Base-by-base conservation (phyloP, 371 early-diverging fungal species). In the Mortierella sp. region DNA sequence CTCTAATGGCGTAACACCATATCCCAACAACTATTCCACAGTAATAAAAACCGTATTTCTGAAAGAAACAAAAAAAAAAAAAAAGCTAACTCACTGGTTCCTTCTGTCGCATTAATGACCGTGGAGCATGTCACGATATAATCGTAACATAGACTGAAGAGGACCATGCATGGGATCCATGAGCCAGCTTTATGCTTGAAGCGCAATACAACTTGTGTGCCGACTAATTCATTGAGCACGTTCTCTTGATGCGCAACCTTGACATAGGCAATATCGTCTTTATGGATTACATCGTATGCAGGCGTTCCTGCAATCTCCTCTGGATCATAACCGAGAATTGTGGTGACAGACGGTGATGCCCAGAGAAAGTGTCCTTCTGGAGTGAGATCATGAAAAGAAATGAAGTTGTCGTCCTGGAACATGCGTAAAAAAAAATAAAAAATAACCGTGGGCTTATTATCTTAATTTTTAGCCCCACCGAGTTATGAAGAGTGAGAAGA, bases 361-460 rank as follows among this genome's bases (percentile, higher is more conserved):
- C 83, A 89, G 3, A 83, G 64, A 48, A 80, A 81, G 24, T 54
- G 69, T 17, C 79, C 86, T 12, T 63, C 53, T 12, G 85, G 80
- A 1, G 84, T 79, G 60, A 85, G 82, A 63, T 88, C 88, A 63
- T 84, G 87, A 39, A 86, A 87, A 19, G 82, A 71, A 50, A 88
- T 84, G 60, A 75, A 87, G 60, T 81, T 86, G 57, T 73, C 68
- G 56, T 60, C 68, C 43, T 61, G 46, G 43, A 73, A 73, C 75
- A 73, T 72, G 42, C 55, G 52, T n/a, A n/a, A n/a, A n/a, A n/a
- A n/a, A n/a, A n/a, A n/a, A n/a, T n/a, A n/a, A n/a, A n/a, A n/a
- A n/a, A n/a, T n/a, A n/a, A n/a, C n/a, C n/a, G n/a, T n/a, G n/a
- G n/a, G n/a, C n/a, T n/a, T n/a, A n/a, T n/a, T n/a, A n/a, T n/a